Percentiles rank a stretch among this genome's conserved stretches.
phyloP scores from a whole-genome alignment of 805 yeast species.

The Pichia insulana region DNA sequence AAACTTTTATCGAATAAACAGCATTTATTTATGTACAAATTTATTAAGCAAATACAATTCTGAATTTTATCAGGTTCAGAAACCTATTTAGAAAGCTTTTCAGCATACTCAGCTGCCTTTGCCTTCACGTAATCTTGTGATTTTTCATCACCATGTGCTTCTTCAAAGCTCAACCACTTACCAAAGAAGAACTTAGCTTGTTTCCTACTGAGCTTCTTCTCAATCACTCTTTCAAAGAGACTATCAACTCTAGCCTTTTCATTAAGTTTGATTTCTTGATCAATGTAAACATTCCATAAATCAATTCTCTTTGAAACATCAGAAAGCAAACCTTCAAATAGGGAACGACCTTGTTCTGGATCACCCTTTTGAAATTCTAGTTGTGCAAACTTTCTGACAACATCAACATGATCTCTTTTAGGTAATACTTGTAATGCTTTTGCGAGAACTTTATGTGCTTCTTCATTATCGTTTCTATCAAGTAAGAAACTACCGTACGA shows the following conservation, averaged over 20 bases:
- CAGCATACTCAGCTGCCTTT: slow-evolving; percentile 68
- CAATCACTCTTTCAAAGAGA: slow-evolving; percentile 72
- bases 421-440: slow-evolving; percentile 65
- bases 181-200: slow-evolving; percentile 93
- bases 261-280: slow-evolving; percentile 74
- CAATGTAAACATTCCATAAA: slow-evolving; percentile 91
- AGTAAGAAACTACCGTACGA: slow-evolving; percentile 70
- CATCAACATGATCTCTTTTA: slow-evolving; percentile 65
- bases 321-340: slow-evolving; percentile 84
- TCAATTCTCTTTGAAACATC: slow-evolving; percentile 90
- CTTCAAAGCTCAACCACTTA: slow-evolving; percentile 83
- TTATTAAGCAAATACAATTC: neutral
- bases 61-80: neutral
- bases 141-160: slow-evolving; percentile 55
- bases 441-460: slow-evolving; percentile 66
- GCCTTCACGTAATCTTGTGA: slow-evolving; percentile 80
- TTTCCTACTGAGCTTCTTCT: slow-evolving; percentile 63
- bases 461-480: slow-evolving; percentile 46
- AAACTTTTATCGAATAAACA: neutral
- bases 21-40: neutral
- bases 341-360: slow-evolving; percentile 87
- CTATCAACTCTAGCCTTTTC: slow-evolving; percentile 64
- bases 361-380: slow-evolving; percentile 83
- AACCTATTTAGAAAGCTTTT: slow-evolving; percentile 17
- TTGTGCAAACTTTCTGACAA: slow-evolving; percentile 82